Conservation (phyloP, 257 asterid genomes). For the Lantana camara region DNA sequence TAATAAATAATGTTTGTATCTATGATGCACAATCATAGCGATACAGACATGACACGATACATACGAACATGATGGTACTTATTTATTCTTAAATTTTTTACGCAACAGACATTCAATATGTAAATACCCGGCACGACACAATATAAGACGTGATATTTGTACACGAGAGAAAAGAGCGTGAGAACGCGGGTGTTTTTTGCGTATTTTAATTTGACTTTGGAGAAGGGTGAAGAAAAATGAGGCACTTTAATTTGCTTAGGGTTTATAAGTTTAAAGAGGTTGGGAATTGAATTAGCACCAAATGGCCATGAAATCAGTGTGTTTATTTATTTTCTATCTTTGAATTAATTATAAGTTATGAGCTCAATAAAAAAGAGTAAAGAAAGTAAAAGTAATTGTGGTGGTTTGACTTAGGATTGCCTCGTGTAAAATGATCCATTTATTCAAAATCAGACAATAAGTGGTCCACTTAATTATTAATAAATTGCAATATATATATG, state of each 20-base stretch:
- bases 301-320: constrained; percentile 48
- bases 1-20: too few relatives aligned
- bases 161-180: constrained; percentile 27
- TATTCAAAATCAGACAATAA: constrained; percentile 1
- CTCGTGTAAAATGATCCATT: constrained; percentile 36
- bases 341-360: not conserved
- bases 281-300: constrained; percentile 40
- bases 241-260: constrained; percentile 31
- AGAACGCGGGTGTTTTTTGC: too few relatives aligned
- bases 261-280: constrained; percentile 29
- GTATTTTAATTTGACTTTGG: constrained; percentile 51
- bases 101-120: too few relatives aligned
- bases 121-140: too few relatives aligned
- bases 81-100: too few relatives aligned
- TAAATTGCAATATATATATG: too few relatives aligned
- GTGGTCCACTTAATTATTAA: not conserved
- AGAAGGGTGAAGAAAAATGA: constrained; percentile 33
- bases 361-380: constrained; percentile 31
- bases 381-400: not conserved
- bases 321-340: not conserved
- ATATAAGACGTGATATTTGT: too few relatives aligned
- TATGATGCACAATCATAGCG: too few relatives aligned
- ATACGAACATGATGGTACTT: too few relatives aligned
- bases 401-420: constrained; percentile 33
- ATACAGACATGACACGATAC: too few relatives aligned